Evolutionary conservation across 2,329 filamentous ascomycete genomes (phyloP).

Genomic region (Sphaerulina vaccinii): DNA sequence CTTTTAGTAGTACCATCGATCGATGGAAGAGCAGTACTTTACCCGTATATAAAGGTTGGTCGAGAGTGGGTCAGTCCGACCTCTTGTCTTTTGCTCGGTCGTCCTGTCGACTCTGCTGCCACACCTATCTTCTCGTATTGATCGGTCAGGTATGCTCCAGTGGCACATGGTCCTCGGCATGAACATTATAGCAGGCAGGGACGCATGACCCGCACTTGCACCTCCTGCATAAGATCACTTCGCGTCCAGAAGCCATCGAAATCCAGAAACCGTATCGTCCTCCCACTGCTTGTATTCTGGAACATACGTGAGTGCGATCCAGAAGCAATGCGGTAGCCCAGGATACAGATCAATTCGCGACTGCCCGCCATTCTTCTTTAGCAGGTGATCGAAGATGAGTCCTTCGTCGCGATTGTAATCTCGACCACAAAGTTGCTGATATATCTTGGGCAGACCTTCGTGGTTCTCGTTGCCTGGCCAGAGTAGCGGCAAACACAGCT

Average conservation of each 20-base stretch:
- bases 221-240: too few species aligned
- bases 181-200: too few species aligned
- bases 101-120: too few species aligned
- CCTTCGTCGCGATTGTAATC: slow-evolving; percentile 54
- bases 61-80: too few species aligned
- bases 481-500: slow-evolving; percentile 15
- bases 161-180: too few species aligned
- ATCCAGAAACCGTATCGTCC: slow-evolving; percentile 34
- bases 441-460: slow-evolving; percentile 44
- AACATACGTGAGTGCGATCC: slow-evolving; percentile 28
- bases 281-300: slow-evolving; percentile 32
- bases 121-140: too few species aligned
- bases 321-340: slow-evolving; percentile 47
- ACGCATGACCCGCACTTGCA: too few species aligned
- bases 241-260: slow-evolving; percentile 33
- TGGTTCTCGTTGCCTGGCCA: slow-evolving; percentile 27
- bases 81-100: too few species aligned
- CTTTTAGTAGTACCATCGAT: too few species aligned
- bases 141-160: too few species aligned
- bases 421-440: slow-evolving; percentile 52
- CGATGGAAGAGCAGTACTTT: too few species aligned
- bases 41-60: too few species aligned
- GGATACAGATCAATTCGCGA: slow-evolving; percentile 46
- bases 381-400: slow-evolving; percentile 50
- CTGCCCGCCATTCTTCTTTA: slow-evolving; percentile 46